These are phyloP conservation scores for Xylariaceae sp. DNA, from an alignment of 2,329 filamentous ascomycete species.

Conservation along the genomic window DNA sequence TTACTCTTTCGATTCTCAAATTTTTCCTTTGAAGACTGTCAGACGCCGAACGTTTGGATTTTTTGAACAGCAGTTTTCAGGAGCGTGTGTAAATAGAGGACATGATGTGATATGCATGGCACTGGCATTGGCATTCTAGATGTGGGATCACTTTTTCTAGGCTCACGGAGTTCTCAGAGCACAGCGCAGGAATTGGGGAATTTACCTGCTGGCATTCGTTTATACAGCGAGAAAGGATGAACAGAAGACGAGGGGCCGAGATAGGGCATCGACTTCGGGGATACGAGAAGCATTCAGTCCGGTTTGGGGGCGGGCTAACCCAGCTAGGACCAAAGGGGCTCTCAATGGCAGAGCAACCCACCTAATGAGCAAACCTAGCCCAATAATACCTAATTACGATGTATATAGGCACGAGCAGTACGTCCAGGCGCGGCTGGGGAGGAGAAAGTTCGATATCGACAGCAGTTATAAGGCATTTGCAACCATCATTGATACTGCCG, in stretches of 20 bases:
- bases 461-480: slow-evolving; percentile 39
- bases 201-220: slow-evolving; percentile 54
- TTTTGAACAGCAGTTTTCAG: slow-evolving; percentile 45
- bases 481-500: slow-evolving; percentile 41
- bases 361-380: slow-evolving; percentile 45
- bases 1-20: slow-evolving; percentile 42
- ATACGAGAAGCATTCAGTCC: slow-evolving; percentile 38
- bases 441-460: slow-evolving; percentile 22
- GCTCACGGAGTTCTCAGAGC: slow-evolving; percentile 57
- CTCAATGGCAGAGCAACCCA: slow-evolving; percentile 31
- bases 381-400: slow-evolving; percentile 52
- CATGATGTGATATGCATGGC: slow-evolving; percentile 58
- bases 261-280: slow-evolving; percentile 18
- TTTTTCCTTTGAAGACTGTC: slow-evolving; percentile 39
- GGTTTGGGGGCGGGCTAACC: slow-evolving; percentile 45
- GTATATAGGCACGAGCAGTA: slow-evolving; percentile 43
- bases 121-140: slow-evolving; percentile 58
- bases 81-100: slow-evolving; percentile 57
- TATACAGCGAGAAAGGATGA: slow-evolving; percentile 44
- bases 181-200: slow-evolving; percentile 47
- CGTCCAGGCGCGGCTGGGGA: slow-evolving; percentile 25
- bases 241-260: slow-evolving; percentile 13
- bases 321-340: slow-evolving; percentile 40
- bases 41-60: slow-evolving; percentile 39
- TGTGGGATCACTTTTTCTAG: slow-evolving; percentile 48